phyloP scores from a whole-genome alignment of 1,284 basidiomycete species.

The Calocybe gambosa region DNA sequence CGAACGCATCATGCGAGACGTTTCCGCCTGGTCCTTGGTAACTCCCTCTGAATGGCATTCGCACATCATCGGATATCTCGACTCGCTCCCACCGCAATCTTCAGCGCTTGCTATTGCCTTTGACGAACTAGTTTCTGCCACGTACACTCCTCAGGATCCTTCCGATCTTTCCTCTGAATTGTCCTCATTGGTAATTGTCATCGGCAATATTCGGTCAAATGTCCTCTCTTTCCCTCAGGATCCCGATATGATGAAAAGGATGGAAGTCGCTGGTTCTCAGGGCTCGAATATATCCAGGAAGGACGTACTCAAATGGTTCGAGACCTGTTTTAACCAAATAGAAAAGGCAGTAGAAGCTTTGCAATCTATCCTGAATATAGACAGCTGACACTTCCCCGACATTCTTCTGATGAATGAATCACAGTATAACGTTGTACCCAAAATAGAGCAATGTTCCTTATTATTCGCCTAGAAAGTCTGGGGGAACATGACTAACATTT shows the following conservation, averaged over 20 bases:
- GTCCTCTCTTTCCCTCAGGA: constrained; percentile 23
- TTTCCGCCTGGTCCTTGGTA: constrained; percentile 31
- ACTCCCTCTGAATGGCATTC: constrained; percentile 12
- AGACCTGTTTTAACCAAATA: constrained; percentile 57
- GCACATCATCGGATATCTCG: constrained; percentile 29
- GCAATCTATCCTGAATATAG: constrained; percentile 8
- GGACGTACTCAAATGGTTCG: constrained; percentile 47
- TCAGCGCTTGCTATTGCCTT: constrained; percentile 43
- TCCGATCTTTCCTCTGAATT: constrained; percentile 35
- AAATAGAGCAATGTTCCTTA: too few relatives aligned
- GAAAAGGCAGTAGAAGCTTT: constrained; percentile 29
- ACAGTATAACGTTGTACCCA: background rate
- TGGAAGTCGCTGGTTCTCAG: constrained; percentile 29
- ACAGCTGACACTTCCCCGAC: constrained; percentile 4
- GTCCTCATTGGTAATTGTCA: constrained; percentile 28
- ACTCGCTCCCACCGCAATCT: constrained; percentile 47
- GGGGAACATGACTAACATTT: too few relatives aligned
- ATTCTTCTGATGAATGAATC: background rate
- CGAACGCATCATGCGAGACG: constrained; percentile 48
- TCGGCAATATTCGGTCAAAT: constrained; percentile 30
- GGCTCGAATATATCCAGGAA: constrained; percentile 20
- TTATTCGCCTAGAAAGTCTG: too few relatives aligned
- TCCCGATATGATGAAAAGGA: constrained; percentile 26
- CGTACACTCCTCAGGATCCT: constrained; percentile 57
- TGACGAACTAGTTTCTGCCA: constrained; percentile 59